A percentile compares a stretch with the other conserved stretches of the same genome.
These are phyloP conservation scores for Exophiala lecanii-corni DNA, from an alignment of 2,329 filamentous ascomycete species.

Conservation along the genomic window DNA sequence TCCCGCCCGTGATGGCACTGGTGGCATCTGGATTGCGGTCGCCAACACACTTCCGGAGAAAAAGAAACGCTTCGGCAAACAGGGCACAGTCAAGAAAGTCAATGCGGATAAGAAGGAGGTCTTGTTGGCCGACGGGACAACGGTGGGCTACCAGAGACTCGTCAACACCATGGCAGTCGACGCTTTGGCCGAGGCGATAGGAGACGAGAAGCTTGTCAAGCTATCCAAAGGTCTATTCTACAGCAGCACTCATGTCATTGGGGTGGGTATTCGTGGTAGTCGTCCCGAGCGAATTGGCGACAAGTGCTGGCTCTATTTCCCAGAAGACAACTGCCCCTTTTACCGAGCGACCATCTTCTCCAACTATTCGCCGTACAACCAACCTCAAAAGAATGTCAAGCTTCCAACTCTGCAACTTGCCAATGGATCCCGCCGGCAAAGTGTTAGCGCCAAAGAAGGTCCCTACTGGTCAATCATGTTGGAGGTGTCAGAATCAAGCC, in stretches of 20 bases:
- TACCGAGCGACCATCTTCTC: constrained; percentile 99
- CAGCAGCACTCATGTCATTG: constrained; percentile 94
- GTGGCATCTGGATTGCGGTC: constrained; percentile 98
- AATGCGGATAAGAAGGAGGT: constrained; percentile 82
- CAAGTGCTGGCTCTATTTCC: constrained; percentile 99
- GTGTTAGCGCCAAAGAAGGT: constrained; percentile 70
- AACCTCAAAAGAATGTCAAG: constrained; percentile 76
- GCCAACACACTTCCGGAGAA: constrained; percentile 87
- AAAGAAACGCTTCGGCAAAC: constrained; percentile 85
- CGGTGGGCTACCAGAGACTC: constrained; percentile 85
- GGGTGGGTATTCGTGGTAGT: constrained; percentile 85
- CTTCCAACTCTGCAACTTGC: constrained; percentile 81
- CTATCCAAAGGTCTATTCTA: constrained; percentile 92
- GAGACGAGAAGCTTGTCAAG: constrained; percentile 73
- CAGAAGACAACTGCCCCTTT: constrained; percentile 97
- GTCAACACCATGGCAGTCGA: constrained; percentile 97
- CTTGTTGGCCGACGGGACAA: constrained; percentile 76
- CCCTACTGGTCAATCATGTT: constrained; percentile 99
- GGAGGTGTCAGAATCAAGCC: constrained; percentile 89
- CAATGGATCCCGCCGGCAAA: constrained; percentile 74
- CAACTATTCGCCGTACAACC: constrained; percentile 99
- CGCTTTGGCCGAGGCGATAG: constrained; percentile 79
- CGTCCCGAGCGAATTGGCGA: constrained; percentile 95
- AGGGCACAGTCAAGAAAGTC: constrained; percentile 78
- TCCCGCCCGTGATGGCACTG: constrained; percentile 89